Conservation (phyloP, 106 monocot species). For the Dendrobium chrysotoxum region DNA sequence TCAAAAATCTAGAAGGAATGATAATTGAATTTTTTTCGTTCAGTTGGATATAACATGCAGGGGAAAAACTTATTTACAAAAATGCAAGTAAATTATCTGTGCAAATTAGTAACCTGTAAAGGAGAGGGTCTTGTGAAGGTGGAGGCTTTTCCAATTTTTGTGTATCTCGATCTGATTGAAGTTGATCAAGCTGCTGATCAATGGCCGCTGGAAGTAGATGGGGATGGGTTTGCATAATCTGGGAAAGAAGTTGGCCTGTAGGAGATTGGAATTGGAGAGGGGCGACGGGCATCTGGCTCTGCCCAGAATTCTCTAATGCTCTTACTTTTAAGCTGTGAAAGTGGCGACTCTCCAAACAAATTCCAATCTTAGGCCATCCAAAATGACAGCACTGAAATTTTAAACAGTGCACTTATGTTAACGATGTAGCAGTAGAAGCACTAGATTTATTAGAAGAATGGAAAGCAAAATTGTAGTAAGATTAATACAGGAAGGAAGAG, state of each 20-base stretch:
- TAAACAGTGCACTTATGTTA: neutral
- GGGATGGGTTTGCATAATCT: slow-evolving; percentile 66
- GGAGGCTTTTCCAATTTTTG: slow-evolving; percentile 23
- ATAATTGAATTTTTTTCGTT: neutral
- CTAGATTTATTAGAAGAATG: neutral
- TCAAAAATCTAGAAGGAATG: neutral
- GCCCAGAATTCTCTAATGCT: slow-evolving; percentile 31
- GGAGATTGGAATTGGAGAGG: slow-evolving; percentile 52
- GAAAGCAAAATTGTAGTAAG: neutral
- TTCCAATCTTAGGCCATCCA: slow-evolving; percentile 15
- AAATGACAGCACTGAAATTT: slow-evolving; percentile 8
- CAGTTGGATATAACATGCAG: neutral
- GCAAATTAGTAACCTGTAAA: slow-evolving; percentile 25
- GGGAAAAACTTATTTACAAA: neutral
- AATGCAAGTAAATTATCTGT: neutral
- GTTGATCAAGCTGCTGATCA: slow-evolving; percentile 58
- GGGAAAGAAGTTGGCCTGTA: slow-evolving; percentile 52
- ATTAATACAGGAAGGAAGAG: neutral
- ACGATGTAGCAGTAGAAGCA: neutral
- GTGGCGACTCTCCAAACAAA: slow-evolving; percentile 10
- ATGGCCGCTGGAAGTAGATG: slow-evolving; percentile 61
- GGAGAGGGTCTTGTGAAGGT: slow-evolving; percentile 29
- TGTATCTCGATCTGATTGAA: slow-evolving; percentile 36
- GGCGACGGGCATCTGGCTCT: slow-evolving; percentile 28
- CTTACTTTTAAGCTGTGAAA: slow-evolving; percentile 25